phyloP scores from a whole-genome alignment of 768 basidiomycete genomes.

The Hemileccinum impolitum region DNA sequence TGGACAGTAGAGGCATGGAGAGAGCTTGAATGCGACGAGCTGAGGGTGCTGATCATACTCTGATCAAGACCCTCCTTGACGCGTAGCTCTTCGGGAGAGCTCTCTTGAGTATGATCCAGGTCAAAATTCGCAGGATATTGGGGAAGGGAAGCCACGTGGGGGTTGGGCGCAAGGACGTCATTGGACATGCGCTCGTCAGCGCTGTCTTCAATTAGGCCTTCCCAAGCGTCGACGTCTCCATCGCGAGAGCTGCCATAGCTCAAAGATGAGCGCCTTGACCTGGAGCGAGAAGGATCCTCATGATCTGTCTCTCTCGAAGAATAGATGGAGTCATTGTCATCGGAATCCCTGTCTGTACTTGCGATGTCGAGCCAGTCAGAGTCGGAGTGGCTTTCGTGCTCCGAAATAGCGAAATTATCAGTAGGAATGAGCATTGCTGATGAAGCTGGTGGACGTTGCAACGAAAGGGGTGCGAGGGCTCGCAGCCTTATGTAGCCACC shows the following conservation, averaged over 20 bases:
- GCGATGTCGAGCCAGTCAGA: slow-evolving; percentile 83
- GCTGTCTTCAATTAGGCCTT: slow-evolving; percentile 66
- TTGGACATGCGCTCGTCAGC: slow-evolving; percentile 43
- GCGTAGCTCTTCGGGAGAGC: slow-evolving; percentile 57
- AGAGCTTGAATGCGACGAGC: slow-evolving; percentile 66
- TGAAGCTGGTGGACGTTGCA: slow-evolving; percentile 20
- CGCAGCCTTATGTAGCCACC: slow-evolving; percentile 25
- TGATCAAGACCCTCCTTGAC: slow-evolving; percentile 77
- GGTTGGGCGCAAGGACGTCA: slow-evolving; percentile 19
- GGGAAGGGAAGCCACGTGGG: slow-evolving; percentile 21
- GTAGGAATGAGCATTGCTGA: slow-evolving; percentile 32
- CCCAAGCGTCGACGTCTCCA: slow-evolving; percentile 74
- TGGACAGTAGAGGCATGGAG: slow-evolving; percentile 53
- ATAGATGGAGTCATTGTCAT: slow-evolving; percentile 66
- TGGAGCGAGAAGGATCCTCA: slow-evolving; percentile 50
- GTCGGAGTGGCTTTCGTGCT: slow-evolving; percentile 67
- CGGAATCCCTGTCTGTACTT: slow-evolving; percentile 59
- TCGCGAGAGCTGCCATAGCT: slow-evolving; percentile 67
- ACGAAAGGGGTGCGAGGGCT: slow-evolving; percentile 29
- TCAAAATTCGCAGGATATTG: slow-evolving; percentile 26
- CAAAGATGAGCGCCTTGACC: slow-evolving; percentile 65
- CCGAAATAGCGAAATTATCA: slow-evolving; percentile 49
- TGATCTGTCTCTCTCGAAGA: slow-evolving; percentile 57
- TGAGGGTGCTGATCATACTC: slow-evolving; percentile 78
- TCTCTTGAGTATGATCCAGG: slow-evolving; percentile 28